A percentile compares a stretch with the other conserved stretches of the same genome.
phyloP scores from a whole-genome alignment of 176 grass and related monocot genomes.

The Musa schizocarpa region DNA sequence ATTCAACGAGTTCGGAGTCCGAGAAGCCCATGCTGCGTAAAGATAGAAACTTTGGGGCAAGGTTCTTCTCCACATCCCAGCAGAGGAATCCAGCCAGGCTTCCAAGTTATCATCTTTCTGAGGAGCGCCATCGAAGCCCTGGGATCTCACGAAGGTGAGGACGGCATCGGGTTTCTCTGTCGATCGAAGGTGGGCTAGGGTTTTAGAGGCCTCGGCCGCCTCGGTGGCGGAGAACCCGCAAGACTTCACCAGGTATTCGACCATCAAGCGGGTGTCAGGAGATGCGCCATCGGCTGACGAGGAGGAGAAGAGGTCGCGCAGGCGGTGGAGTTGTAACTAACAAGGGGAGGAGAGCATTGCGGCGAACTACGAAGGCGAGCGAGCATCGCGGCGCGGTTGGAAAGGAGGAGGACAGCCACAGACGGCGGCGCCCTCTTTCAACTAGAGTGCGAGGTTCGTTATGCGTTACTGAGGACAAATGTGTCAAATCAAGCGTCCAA shows the following conservation, averaged over 20 bases:
- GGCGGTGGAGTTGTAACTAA: neutral
- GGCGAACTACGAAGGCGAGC: neutral
- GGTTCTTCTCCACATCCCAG: neutral
- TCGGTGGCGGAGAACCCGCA: constrained; percentile 29
- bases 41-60: neutral
- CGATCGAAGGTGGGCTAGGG: constrained; percentile 40
- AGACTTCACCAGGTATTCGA: constrained; percentile 31
- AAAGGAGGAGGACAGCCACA: no score
- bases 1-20: neutral
- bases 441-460: no score
- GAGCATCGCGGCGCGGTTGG: no score
- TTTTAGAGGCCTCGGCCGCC: constrained; percentile 20
- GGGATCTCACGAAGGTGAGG: constrained; percentile 31
- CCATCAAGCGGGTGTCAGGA: neutral
- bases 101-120: constrained; percentile 13
- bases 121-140: constrained; percentile 34
- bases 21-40: neutral
- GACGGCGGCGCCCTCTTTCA: no score
- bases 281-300: constrained; percentile 10
- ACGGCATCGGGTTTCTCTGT: constrained; percentile 42
- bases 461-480: no score
- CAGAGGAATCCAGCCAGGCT: constrained; percentile 22
- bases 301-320: neutral
- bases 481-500: no score
- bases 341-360: neutral